These are phyloP conservation scores for Stylosanthes scabra DNA, from an alignment of 331 rosid genomes.

Conservation along the genomic window DNA sequence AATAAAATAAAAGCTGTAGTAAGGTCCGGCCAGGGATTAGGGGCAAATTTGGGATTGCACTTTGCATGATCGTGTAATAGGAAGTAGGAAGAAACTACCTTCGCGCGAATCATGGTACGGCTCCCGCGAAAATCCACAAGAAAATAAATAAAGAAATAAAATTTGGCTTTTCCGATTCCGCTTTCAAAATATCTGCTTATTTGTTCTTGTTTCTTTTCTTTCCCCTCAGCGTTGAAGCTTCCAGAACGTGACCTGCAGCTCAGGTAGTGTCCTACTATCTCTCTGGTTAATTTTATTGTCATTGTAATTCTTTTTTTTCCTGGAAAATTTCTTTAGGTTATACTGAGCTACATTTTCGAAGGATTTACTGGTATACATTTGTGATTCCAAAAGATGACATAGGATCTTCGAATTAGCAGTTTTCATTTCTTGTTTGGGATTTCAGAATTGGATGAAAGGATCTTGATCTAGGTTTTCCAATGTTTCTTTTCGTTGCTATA, in stretches of 20 bases:
- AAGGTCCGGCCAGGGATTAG: too few relatives aligned
- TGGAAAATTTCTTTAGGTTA: neutral
- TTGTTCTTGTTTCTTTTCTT: too few relatives aligned
- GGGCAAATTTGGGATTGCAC: neutral
- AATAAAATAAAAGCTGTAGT: too few relatives aligned
- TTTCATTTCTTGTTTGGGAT: too few relatives aligned
- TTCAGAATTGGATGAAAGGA: too few relatives aligned
- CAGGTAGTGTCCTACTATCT: neutral
- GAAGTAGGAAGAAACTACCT: too few relatives aligned
- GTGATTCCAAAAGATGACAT: too few relatives aligned
- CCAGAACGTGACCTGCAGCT: neutral
- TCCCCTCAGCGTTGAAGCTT: neutral
- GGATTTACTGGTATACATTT: neutral
- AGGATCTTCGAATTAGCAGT: too few relatives aligned
- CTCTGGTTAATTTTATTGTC: neutral
- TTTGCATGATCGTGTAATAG: too few relatives aligned
- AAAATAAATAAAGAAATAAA: neutral
- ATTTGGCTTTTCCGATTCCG: neutral
- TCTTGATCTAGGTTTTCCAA: too few relatives aligned
- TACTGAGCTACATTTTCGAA: neutral
- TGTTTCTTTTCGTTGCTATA: too few relatives aligned
- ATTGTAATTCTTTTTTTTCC: neutral
- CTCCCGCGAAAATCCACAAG: neutral
- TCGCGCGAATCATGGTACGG: neutral
- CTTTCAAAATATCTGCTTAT: neutral